phyloP scores from a whole-genome alignment of 2,329 filamentous ascomycete genomes.

The Emericellopsis cladophorae region DNA sequence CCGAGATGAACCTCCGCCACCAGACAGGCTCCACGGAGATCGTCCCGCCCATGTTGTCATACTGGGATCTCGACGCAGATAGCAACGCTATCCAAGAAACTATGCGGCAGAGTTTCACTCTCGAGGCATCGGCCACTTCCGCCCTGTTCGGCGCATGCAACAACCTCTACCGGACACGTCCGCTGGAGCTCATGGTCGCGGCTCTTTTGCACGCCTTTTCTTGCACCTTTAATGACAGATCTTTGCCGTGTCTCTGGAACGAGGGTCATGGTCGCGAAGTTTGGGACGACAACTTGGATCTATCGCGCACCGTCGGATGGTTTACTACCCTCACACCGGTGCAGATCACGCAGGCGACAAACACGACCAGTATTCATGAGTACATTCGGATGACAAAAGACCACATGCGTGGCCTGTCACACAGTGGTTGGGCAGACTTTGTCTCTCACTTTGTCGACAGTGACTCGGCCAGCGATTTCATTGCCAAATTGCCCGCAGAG shows the following conservation, averaged over 20 bases:
- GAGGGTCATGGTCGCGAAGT: constrained; percentile 18
- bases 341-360: background rate
- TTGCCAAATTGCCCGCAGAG: constrained; percentile 14
- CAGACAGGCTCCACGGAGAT: background rate
- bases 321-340: constrained; percentile 16
- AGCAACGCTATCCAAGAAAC: too few relatives aligned
- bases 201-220: constrained; percentile 9
- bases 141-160: constrained; percentile 1
- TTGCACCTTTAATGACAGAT: constrained; percentile 9
- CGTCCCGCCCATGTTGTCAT: too few relatives aligned
- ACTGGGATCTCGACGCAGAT: too few relatives aligned
- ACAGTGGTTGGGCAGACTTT: background rate
- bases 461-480: background rate
- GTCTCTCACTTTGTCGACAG: background rate
- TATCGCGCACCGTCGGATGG: constrained; percentile 18
- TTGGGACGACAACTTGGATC: constrained; percentile 10
- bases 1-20: too few relatives aligned
- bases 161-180: constrained; percentile 9
- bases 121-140: background rate
- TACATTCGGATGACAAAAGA: background rate
- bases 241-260: constrained; percentile 9
- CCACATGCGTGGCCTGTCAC: background rate
- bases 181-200: constrained; percentile 13
- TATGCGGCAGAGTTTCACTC: too few relatives aligned
- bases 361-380: background rate